Conservation (phyloP, 2,329 filamentous ascomycete genomes). For the Sarocladium oryzae region DNA sequence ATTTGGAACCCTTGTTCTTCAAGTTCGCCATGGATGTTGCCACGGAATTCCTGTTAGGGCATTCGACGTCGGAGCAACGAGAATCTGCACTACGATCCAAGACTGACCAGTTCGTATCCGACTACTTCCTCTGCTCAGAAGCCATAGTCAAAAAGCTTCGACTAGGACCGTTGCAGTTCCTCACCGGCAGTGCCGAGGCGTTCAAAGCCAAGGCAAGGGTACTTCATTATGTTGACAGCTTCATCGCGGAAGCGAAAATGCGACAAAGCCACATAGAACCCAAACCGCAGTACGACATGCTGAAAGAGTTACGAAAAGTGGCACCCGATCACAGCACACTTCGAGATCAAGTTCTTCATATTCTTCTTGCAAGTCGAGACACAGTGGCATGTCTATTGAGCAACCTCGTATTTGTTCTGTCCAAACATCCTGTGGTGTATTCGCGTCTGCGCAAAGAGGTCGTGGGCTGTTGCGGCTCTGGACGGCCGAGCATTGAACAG, state of each 20-base stretch:
- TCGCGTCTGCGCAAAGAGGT: constrained; percentile 39
- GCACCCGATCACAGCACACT: constrained; percentile 29
- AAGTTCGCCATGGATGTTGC: constrained; percentile 39
- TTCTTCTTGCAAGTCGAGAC: constrained; percentile 38
- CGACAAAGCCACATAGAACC: constrained; percentile 15
- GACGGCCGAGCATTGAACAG: constrained; percentile 38
- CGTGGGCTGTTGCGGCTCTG: constrained; percentile 20
- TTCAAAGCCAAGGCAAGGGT: constrained; percentile 24
- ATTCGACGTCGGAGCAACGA: constrained; percentile 18
- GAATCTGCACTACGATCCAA: constrained; percentile 13
- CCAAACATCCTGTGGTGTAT: constrained; percentile 33
- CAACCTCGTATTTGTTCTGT: constrained; percentile 36
- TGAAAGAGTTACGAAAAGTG: constrained; percentile 34
- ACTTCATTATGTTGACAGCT: constrained; percentile 35
- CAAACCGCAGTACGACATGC: constrained; percentile 37
- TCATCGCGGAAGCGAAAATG: constrained; percentile 31
- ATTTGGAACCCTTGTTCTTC: constrained; percentile 41
- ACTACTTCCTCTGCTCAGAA: constrained; percentile 27
- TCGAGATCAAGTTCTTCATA: constrained; percentile 36
- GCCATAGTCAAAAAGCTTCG: constrained; percentile 26
- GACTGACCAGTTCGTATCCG: constrained; percentile 28
- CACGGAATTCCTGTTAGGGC: constrained; percentile 41
- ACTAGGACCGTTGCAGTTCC: constrained; percentile 24
- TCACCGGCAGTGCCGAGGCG: constrained; percentile 20
- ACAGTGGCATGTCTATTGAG: constrained; percentile 39